Conservation (phyloP, 495 filamentous ascomycete species). For the Penicillium macrosclerotiorum region DNA sequence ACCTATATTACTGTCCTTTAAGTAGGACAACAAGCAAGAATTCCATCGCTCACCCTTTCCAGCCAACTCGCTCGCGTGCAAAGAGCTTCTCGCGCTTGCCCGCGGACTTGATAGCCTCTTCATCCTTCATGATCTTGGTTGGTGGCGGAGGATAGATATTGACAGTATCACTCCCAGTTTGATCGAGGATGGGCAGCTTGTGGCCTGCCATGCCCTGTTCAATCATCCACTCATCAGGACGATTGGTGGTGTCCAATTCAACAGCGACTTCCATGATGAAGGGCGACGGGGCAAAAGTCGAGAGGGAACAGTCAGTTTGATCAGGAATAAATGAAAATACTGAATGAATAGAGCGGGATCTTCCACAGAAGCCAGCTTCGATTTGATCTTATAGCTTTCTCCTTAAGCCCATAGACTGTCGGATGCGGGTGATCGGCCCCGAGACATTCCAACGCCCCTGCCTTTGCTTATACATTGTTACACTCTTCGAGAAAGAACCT, state of each 20-base stretch:
- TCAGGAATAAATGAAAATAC: background rate
- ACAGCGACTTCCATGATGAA: constrained; percentile 6
- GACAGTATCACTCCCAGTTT: constrained; percentile 30
- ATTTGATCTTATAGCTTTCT: background rate
- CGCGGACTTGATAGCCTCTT: constrained; percentile 30
- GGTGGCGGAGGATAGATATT: constrained; percentile 19
- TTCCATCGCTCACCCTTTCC: too few species aligned
- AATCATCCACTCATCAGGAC: constrained; percentile 52
- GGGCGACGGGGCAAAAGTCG: background rate
- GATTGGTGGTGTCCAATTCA: constrained; percentile 26
- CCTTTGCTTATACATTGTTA: constrained; percentile 1
- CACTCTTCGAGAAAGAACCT: background rate
- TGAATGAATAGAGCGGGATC: background rate
- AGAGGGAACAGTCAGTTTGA: background rate
- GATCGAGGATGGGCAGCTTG: constrained; percentile 48
- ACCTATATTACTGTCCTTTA: too few species aligned
- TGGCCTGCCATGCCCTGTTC: constrained; percentile 49
- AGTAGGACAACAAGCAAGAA: too few species aligned
- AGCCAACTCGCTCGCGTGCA: constrained; percentile 30
- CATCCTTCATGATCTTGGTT: constrained; percentile 29
- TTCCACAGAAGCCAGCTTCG: background rate
- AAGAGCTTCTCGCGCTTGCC: constrained; percentile 37
- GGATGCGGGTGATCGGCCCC: constrained; percentile 1
- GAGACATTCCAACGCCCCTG: background rate
- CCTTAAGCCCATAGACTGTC: background rate